These are phyloP conservation scores for Kregervanrija pseudodelftensis DNA, from an alignment of 805 yeast species.

Conservation along the genomic window DNA sequence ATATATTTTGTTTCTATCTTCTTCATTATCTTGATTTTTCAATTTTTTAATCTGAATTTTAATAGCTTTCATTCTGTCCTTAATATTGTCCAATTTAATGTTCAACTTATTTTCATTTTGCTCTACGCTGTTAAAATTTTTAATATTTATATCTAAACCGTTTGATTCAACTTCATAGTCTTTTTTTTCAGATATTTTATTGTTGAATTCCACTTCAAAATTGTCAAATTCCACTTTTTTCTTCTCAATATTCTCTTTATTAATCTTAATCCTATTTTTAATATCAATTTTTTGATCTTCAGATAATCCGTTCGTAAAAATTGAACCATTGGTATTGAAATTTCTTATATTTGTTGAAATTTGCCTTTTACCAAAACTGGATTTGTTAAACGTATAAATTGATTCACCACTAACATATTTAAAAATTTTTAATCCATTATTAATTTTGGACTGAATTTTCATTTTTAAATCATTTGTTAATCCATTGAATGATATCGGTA, in stretches of 20 bases:
- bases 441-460: slow-evolving; percentile 26
- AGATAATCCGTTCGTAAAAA: slow-evolving; percentile 27
- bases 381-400: slow-evolving; percentile 42
- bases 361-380: slow-evolving; percentile 60
- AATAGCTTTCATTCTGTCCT: not conserved
- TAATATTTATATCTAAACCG: slow-evolving; percentile 1
- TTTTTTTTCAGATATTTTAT: not conserved
- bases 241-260: slow-evolving; percentile 4
- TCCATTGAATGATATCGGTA: slow-evolving; percentile 56
- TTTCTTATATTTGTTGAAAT: slow-evolving; percentile 36
- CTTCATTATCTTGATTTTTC: not conserved
- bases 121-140: not conserved
- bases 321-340: slow-evolving; percentile 21
- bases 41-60: slow-evolving; percentile 2
- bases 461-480: slow-evolving; percentile 34
- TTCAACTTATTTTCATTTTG: not conserved
- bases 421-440: slow-evolving; percentile 39
- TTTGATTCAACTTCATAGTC: not conserved
- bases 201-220: not conserved
- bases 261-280: slow-evolving; percentile 16
- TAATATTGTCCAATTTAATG: not conserved
- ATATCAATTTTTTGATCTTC: slow-evolving; percentile 19
- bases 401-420: slow-evolving; percentile 57
- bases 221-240: not conserved
- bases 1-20: not conserved